Evolutionary conservation across 768 basidiomycete species (phyloP), one percentile per base, ranked within the genome.

Genomic region (Amanita subjunquillea): DNA sequence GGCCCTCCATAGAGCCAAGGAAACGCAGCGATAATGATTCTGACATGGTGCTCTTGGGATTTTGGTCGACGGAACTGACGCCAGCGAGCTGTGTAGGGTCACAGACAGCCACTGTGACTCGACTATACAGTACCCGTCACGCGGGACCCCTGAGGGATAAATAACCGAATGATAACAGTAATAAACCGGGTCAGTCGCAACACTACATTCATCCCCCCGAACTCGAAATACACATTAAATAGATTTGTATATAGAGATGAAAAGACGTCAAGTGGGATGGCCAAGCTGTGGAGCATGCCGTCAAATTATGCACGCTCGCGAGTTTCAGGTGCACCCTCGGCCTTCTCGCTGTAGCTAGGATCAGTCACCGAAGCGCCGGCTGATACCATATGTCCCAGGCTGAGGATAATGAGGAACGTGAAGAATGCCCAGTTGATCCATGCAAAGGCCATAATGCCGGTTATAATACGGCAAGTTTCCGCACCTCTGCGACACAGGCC

Each of bases 1-100:
- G 91, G 70, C 92, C 93, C 65, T 85, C 75, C 67, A 95, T 74
- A 59, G 91, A 87, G 63, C 93, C 93, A 65, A 95, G 83, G 75
- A 87, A 94, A 67, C 87, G 85, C 68, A 95, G 75, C 66, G 83
- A 83, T 74, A 95, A 75, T 66, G 82, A 83, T 74, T 92, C 91
- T 62, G 83, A 67, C 89, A 91, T 92, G 63, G 55, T 69, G 66
- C 55, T 66, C 69, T 62, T 59, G 57, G 59, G 61, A 60, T 61
- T 59, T 58, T 57, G 43, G 38, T 44, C 47, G 39, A 41, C 37
- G 51, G 17, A n/a, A 36, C 51, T 23, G 30, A 52, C 45, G 20
- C n/a, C 17, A 17, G 17, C 17, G 17, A 17, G 10, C 47, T 39
- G 30, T 30, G 9, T 5, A 29, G 60, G 39, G 68, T 80, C 75